These are phyloP conservation scores for Hebeloma cylindrosporum DNA, from an alignment of 768 basidiomycete species.

Conservation along the genomic window DNA sequence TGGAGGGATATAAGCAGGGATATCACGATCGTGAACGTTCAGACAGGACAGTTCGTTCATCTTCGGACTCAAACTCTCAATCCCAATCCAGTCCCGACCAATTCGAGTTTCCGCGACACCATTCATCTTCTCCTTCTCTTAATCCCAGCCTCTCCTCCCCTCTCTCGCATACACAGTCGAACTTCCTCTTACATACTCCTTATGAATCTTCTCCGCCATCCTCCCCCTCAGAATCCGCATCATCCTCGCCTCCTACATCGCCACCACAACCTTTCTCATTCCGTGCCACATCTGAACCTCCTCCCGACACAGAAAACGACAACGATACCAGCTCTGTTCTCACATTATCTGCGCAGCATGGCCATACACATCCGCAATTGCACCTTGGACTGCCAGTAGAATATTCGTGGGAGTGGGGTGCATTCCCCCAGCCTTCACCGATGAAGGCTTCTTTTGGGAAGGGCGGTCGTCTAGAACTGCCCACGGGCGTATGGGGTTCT, in stretches of 20 bases:
- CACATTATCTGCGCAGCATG: slow-evolving; percentile 8
- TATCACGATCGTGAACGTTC: slow-evolving; percentile 36
- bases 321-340: slow-evolving; percentile 10
- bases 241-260: slow-evolving; percentile 19
- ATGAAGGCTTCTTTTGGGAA: slow-evolving; percentile 53
- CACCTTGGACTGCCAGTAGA: slow-evolving; percentile 39
- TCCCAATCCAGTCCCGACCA: slow-evolving; percentile 8
- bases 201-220: slow-evolving; percentile 8
- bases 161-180: slow-evolving; percentile 22
- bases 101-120: slow-evolving; percentile 19
- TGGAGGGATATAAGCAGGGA: slow-evolving; percentile 73
- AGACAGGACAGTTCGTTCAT: slow-evolving; percentile 40
- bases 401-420: slow-evolving; percentile 95
- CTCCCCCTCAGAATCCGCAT: slow-evolving; percentile 20
- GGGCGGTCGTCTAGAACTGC: slow-evolving; percentile 37
- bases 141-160: slow-evolving; percentile 8
- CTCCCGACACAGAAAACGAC: slow-evolving; percentile 43
- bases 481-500: slow-evolving; percentile 18
- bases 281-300: slow-evolving; percentile 63
- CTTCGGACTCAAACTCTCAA: slow-evolving; percentile 5
- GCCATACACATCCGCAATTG: slow-evolving; percentile 7
- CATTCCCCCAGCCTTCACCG: slow-evolving; percentile 80
- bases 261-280: slow-evolving; percentile 27
- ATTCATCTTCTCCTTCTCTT: not conserved
- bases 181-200: slow-evolving; percentile 15